Evolutionary conservation across 2,329 filamentous ascomycete genomes (phyloP).

Genomic region (Juglanconis sp.): DNA sequence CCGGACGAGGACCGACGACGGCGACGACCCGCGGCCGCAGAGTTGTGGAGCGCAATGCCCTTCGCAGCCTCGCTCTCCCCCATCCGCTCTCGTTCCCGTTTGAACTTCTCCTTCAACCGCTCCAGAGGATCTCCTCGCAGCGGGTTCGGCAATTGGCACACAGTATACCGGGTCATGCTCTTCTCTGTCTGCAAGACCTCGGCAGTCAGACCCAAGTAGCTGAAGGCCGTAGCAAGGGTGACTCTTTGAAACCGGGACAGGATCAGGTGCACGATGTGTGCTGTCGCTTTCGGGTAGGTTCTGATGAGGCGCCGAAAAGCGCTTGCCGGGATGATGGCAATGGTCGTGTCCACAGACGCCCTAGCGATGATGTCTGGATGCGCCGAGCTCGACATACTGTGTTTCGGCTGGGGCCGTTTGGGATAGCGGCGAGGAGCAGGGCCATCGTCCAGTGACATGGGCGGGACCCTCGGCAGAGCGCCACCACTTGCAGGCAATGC

Average conservation of each 20-base stretch:
- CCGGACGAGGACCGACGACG: constrained; percentile 62
- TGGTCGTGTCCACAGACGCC: constrained; percentile 93
- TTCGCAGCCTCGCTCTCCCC: constrained; percentile 80
- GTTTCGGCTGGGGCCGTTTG: constrained; percentile 41
- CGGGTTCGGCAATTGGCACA: constrained; percentile 86
- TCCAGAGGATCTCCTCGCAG: constrained; percentile 79
- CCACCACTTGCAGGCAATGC: constrained; percentile 30
- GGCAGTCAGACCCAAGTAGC: constrained; percentile 85
- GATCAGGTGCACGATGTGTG: constrained; percentile 97
- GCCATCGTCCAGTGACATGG: constrained; percentile 63
- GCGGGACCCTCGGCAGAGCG: constrained; percentile 63
- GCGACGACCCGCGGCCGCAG: constrained; percentile 59
- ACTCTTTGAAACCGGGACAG: constrained; percentile 91
- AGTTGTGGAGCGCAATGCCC: constrained; percentile 92
- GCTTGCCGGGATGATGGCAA: constrained; percentile 95
- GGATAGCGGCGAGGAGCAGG: constrained; percentile 22
- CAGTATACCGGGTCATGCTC: constrained; percentile 89
- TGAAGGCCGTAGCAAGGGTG: constrained; percentile 89
- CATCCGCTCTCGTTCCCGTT: constrained; percentile 75
- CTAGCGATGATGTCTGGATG: constrained; percentile 97
- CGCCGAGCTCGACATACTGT: constrained; percentile 65
- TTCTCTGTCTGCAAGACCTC: constrained; percentile 92
- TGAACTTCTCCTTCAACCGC: constrained; percentile 90
- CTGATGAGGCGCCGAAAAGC: constrained; percentile 90
- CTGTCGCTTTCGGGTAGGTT: constrained; percentile 92